phyloP scores from a whole-genome alignment of 345 rosid species.

The Eucalyptus decipiens region DNA sequence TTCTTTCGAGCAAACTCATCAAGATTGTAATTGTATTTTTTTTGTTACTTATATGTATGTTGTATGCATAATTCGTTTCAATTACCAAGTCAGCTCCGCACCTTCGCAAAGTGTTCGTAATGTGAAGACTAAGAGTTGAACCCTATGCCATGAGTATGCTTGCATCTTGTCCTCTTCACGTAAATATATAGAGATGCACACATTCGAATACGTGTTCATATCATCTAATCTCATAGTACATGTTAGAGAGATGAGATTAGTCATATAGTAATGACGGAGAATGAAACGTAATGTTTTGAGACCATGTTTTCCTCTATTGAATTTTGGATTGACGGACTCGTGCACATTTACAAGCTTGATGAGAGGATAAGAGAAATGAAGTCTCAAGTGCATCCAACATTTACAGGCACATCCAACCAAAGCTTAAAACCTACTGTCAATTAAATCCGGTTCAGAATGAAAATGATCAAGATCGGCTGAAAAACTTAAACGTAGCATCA shows the following conservation, averaged over 20 bases:
- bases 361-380: background rate
- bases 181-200: background rate
- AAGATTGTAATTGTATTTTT: too few species aligned
- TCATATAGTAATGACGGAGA: background rate
- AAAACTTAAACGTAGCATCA: background rate
- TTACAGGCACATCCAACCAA: background rate
- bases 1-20: too few species aligned
- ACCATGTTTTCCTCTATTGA: background rate
- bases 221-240: background rate
- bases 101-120: background rate
- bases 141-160: background rate
- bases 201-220: background rate
- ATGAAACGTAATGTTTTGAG: background rate
- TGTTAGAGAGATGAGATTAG: background rate
- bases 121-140: background rate
- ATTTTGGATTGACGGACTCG: rapidly evolving
- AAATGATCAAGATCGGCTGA: background rate
- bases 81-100: background rate
- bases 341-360: background rate
- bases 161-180: background rate
- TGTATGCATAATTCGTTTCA: background rate
- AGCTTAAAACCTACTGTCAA: background rate
- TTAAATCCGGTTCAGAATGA: background rate
- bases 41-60: background rate
- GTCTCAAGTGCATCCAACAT: background rate